These are phyloP conservation scores for Curvularia verruculosa DNA, from an alignment of 2,329 filamentous ascomycete species.

Conservation along the genomic window DNA sequence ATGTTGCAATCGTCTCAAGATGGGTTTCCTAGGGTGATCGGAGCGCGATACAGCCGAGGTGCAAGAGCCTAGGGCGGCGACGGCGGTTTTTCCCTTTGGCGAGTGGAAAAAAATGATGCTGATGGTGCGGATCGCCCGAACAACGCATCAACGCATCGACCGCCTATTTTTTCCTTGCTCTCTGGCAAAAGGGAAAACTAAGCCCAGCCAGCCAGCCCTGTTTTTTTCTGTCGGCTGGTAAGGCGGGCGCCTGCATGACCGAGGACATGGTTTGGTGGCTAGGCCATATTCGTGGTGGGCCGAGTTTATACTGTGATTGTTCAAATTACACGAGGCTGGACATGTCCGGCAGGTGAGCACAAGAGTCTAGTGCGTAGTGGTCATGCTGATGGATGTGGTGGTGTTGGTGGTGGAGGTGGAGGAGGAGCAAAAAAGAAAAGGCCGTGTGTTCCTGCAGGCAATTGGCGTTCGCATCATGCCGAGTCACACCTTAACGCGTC, in stretches of 20 bases:
- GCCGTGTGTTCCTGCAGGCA: slow-evolving; percentile 22
- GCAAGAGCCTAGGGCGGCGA: not conserved
- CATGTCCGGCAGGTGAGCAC: not conserved
- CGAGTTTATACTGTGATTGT: too few relatives aligned
- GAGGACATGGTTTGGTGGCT: not conserved
- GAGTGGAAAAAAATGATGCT: slow-evolving; percentile 12
- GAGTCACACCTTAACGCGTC: slow-evolving; percentile 23
- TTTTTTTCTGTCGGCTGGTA: not conserved
- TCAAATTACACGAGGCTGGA: too few relatives aligned
- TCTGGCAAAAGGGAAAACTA: not conserved
- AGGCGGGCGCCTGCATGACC: slow-evolving; percentile 18
- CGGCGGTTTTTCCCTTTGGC: slow-evolving; percentile 1
- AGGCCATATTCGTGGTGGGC: not conserved
- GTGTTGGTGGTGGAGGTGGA: not conserved
- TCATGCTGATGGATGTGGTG: too few relatives aligned
- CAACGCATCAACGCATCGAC: slow-evolving; percentile 21
- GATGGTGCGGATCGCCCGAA: slow-evolving; percentile 12
- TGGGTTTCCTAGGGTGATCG: not conserved
- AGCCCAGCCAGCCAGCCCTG: not conserved
- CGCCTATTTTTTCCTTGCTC: slow-evolving; percentile 2
- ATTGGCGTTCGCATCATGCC: slow-evolving; percentile 29
- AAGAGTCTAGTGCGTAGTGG: too few relatives aligned
- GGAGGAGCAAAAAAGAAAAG: slow-evolving; percentile 2
- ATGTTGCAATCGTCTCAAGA: not conserved
- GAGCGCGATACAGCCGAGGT: not conserved